phyloP scores from a whole-genome alignment of 140 eudicot species.

The Anethum foeniculum region DNA sequence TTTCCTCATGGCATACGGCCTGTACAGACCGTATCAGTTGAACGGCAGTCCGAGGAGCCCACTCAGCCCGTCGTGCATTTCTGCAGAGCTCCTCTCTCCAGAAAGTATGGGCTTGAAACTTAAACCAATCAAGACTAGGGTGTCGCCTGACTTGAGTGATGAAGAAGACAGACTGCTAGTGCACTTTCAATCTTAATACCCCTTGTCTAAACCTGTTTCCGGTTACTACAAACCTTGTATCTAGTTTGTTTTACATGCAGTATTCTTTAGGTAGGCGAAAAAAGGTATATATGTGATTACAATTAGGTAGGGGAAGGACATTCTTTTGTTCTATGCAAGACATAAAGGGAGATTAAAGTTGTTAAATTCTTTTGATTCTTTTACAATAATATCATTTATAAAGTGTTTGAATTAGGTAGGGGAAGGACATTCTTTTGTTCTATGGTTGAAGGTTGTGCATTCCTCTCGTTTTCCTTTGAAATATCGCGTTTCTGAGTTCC shows the following conservation, averaged over 20 bases:
- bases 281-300: neutral
- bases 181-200: neutral
- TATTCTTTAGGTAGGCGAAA: neutral
- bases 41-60: constrained; percentile 76
- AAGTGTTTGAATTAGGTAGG: too few species aligned
- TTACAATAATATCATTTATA: neutral
- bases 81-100: constrained; percentile 70
- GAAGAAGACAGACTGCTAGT: constrained; percentile 3
- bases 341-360: neutral
- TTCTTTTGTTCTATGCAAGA: neutral
- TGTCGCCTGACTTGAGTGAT: constrained; percentile 12
- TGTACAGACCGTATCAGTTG: constrained; percentile 42
- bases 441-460: too few species aligned
- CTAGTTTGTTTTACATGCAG: neutral
- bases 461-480: too few species aligned
- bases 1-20: constrained; percentile 69
- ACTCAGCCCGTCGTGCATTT: constrained; percentile 44
- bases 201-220: constrained; percentile 6
- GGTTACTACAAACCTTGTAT: neutral
- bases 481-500: too few species aligned
- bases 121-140: constrained; percentile 74
- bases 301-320: neutral
- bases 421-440: too few species aligned
- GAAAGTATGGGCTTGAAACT: constrained; percentile 88
- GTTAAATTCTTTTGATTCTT: neutral